phyloP scores from a whole-genome alignment of 2,329 filamentous ascomycete genomes.

The Xylariomycetidae sp. region DNA sequence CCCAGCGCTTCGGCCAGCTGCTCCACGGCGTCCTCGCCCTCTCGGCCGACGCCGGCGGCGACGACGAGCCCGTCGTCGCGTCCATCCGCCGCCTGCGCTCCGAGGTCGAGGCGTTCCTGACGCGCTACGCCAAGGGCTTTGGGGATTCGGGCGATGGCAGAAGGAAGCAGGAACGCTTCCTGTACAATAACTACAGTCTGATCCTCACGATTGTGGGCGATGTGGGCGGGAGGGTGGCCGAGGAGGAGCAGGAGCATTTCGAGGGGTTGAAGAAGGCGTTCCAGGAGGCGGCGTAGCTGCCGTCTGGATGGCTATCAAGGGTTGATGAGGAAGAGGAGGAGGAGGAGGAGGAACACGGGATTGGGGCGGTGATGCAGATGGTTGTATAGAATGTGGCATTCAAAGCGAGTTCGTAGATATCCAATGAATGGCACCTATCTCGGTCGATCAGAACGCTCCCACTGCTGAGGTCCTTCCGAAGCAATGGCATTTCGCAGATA shows the following conservation, averaged over 20 bases:
- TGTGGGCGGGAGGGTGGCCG: constrained; percentile 63
- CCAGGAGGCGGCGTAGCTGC: constrained; percentile 43
- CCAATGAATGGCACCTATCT: too few relatives aligned
- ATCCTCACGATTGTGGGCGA: constrained; percentile 89
- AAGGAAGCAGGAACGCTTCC: constrained; percentile 76
- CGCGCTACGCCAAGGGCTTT: constrained; percentile 68
- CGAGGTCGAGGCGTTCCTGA: constrained; percentile 80
- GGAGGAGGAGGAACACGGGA: too few relatives aligned
- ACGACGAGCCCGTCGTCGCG: constrained; percentile 85
- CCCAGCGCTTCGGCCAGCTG: constrained; percentile 92
- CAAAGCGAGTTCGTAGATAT: too few relatives aligned
- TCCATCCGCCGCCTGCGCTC: constrained; percentile 70
- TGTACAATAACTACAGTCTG: constrained; percentile 94
- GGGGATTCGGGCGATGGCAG: constrained; percentile 66
- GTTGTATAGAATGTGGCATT: too few relatives aligned
- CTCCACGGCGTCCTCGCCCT: constrained; percentile 77
- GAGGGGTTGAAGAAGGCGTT: constrained; percentile 57
- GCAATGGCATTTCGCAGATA: too few relatives aligned
- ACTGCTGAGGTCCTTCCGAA: too few relatives aligned
- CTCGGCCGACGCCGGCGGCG: constrained; percentile 83
- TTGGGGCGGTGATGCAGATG: too few relatives aligned
- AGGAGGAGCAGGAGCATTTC: constrained; percentile 71
- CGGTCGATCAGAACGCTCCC: too few relatives aligned
- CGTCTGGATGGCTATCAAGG: too few relatives aligned
- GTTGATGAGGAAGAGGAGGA: too few relatives aligned